Base-by-base conservation (phyloP, 2,329 filamentous ascomycete species). In the Aspergillus awamori region DNA sequence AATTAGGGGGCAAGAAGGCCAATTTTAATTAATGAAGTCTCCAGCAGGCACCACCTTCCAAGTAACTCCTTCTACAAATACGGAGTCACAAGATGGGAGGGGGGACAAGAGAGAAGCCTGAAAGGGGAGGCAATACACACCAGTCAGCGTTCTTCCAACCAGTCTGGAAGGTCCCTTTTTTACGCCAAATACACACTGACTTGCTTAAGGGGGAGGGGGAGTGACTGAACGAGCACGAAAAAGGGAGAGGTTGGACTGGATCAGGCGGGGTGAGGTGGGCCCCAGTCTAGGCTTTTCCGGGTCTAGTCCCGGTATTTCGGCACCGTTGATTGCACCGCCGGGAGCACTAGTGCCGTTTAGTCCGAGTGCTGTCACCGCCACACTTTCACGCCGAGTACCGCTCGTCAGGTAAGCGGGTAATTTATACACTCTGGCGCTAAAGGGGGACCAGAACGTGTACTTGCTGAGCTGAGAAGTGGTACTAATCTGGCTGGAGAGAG, bases 361-460 rank as follows among this genome's bases (percentile, higher is more conserved):
- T 59, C 49, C 58, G 47, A 57, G 53, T 60, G 60, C 65, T 63
- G 65, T 65, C 65, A 67, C 65, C 65, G 63, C 65, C 60, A 64
- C 62, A 60, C 59, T 48, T 43, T 51, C 26, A 51, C 24, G 26
- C 47, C 26, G n/a, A 30, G 47, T 51, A 51, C 47, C 26, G 47
- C 47, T 17, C 47, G 47, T 51, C 26, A 28, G 47, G 47, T 51
- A 51, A 51, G 47, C 15, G n/a, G 26, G 47, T 51, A 51, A 51
- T 28, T n/a, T 17, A 17, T 28, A 30, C 24, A 28, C n/a, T 8
- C 41, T 24, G 33, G 41, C 41, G 41, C 41, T 45, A 45, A 45
- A 45, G 41, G 41, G 41, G 41, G 41, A 45, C 41, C 41, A 45
- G 41, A 45, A 45, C 41, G 41, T 45, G 41, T 45, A 20, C 33